phyloP scores from a whole-genome alignment of 179 eudicot species.

The Actinidia chinensis region DNA sequence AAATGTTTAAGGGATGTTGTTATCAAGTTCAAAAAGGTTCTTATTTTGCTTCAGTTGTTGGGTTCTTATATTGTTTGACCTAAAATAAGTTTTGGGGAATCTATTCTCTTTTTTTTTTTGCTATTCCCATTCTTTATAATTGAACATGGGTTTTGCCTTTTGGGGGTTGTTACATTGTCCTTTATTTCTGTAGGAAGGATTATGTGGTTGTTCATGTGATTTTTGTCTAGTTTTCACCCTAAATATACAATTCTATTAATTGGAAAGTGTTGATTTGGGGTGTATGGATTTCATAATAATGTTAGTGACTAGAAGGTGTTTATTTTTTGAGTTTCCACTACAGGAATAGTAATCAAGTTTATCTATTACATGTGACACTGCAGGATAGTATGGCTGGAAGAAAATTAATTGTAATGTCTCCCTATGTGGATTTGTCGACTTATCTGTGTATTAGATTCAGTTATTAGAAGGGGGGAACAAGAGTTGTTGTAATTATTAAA shows the following conservation, averaged over 20 bases:
- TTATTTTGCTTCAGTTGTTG: constrained; percentile 17
- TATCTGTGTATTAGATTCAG: neutral
- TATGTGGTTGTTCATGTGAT: neutral
- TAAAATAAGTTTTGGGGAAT: neutral
- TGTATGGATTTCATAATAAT: neutral
- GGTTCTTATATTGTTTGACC: neutral
- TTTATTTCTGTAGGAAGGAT: neutral
- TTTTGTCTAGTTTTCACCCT: neutral
- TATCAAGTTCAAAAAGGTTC: constrained; percentile 85
- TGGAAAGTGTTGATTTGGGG: neutral
- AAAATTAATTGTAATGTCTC: neutral
- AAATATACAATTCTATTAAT: neutral
- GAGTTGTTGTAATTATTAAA: too few species aligned
- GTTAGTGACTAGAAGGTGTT: too few species aligned
- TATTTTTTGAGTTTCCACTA: neutral
- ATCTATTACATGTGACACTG: neutral
- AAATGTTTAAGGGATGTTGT: constrained; percentile 89
- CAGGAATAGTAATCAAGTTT: neutral
- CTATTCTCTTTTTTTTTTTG: neutral
- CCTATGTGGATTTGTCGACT: neutral
- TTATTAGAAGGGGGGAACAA: too few species aligned
- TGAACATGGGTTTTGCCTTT: neutral
- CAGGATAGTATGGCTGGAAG: neutral
- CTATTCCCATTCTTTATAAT: neutral
- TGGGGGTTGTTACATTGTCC: neutral